Base-by-base conservation (phyloP, 2,329 filamentous ascomycete genomes). In the Curvularia sp. region DNA sequence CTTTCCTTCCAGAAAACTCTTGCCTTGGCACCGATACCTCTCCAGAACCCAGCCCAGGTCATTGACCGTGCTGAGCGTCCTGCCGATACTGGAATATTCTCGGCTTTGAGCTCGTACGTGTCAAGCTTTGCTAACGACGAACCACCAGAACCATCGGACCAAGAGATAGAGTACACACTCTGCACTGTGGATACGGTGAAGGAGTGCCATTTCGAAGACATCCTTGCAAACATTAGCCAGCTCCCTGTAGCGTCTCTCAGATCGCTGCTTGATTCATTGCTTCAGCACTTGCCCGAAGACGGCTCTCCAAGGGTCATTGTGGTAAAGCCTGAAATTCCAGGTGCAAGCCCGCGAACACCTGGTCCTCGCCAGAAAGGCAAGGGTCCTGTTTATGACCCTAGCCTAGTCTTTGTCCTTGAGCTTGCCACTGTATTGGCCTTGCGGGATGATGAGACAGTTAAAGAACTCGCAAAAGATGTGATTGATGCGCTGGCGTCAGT, bases 61-160 rank as follows among this genome's bases (percentile, higher is more conserved):
- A 93, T 99, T 64, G 95, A 98, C 74, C 88, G 94, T 55, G 93
- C 89, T 55, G 84, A 90, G 41, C 90, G 92, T 63, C 83, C 88
- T 32, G 86, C 83, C 57, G 95, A 99, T 27, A 88, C 88, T 2
- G 93, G 95, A 5, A 86, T 99, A 49, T 93, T 99, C 74, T 97
- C 93, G 3, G 93, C 94, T 1, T 92, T 99, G 70, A 96, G 94
- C 0, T 96, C 91, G 5, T 99, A 98, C 71, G 93, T 99, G 30
- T 96, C 93, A n/a, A 98, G 94, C 76, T 98, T 99, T 75, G 95
- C 96, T 41, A 96, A 95, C 10, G 95, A 98, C 76, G 95, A 99
- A 72, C 95, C 95, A 12, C 95, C 95, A 0, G 95, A 99, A 79
- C 95, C 95, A 2, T 98, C 95, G 1, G 93, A 98, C 64, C 94